Conservation (phyloP, 208 protist species). For the Novymonas esmeraldas region DNA sequence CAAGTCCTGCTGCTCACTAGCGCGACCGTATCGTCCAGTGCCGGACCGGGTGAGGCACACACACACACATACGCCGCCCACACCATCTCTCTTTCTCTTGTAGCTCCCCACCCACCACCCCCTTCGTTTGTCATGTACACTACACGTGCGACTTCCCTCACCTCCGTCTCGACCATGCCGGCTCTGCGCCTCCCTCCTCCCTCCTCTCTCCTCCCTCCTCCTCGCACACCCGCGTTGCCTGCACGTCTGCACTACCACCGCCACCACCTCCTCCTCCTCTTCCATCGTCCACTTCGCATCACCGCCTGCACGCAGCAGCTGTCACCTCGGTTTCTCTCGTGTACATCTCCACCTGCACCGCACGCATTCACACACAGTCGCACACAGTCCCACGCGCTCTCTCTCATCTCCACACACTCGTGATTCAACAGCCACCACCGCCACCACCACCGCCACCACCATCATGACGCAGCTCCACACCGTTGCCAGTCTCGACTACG, state of each 20-base stretch:
- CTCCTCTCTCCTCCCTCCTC: neutral
- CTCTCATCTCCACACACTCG: no score
- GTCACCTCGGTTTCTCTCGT: neutral
- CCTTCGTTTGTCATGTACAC: neutral
- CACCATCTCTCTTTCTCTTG: slow-evolving; percentile 8
- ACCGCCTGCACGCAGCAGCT: neutral
- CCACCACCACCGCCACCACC: neutral
- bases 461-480: slow-evolving; percentile 87
- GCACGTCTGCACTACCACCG: neutral
- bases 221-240: no score
- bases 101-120: neutral
- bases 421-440: neutral
- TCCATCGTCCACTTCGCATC: neutral
- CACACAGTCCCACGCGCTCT: no score
- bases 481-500: slow-evolving; percentile 88
- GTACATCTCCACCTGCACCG: neutral
- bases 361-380: neutral
- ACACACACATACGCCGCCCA: neutral
- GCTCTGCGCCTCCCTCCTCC: neutral
- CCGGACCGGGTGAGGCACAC: neutral
- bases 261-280: neutral
- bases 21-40: no score
- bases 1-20: neutral
- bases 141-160: neutral
- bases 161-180: neutral